Conservation (phyloP, 768 basidiomycete genomes). For the Trametes maxima region DNA sequence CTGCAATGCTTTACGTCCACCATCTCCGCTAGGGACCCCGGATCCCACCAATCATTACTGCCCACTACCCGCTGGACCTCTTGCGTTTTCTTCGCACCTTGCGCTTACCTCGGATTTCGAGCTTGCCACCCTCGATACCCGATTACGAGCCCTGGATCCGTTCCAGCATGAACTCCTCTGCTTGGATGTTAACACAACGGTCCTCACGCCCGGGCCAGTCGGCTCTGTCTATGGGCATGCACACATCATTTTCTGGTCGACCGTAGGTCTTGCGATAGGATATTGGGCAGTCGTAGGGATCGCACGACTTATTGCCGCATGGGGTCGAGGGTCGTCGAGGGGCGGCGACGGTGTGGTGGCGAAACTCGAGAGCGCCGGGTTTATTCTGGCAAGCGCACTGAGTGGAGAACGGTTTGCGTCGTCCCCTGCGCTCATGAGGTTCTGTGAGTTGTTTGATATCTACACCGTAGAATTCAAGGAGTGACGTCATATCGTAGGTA, state of each 20-base stretch:
- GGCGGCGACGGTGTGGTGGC: conserved; percentile 65
- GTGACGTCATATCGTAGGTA: conserved; percentile 52
- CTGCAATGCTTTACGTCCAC: conserved; percentile 78
- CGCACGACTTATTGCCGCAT: conserved; percentile 83
- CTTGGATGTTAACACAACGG: conserved; percentile 75
- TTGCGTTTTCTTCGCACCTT: conserved; percentile 79
- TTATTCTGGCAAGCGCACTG: conserved; percentile 88
- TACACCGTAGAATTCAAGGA: conserved; percentile 12
- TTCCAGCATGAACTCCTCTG: conserved; percentile 82
- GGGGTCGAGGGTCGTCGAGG: conserved; percentile 69
- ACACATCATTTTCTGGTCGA: conserved; percentile 69
- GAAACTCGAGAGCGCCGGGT: conserved; percentile 80
- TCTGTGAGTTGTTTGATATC: conserved; percentile 57
- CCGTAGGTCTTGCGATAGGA: conserved; percentile 69
- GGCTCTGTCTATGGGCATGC: conserved; percentile 67
- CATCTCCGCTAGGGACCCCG: conserved; percentile 47
- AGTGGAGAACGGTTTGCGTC: conserved; percentile 88
- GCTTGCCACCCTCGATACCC: conserved; percentile 83
- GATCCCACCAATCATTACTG: conserved; percentile 56
- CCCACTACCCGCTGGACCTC: conserved; percentile 75
- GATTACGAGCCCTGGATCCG: conserved; percentile 87
- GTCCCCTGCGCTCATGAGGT: conserved; percentile 85
- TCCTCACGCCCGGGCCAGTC: conserved; percentile 60
- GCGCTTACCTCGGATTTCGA: conserved; percentile 66
- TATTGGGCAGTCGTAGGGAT: conserved; percentile 85